Percentiles rank a stretch among this genome's conserved stretches.
Conservation (phyloP, 495 filamentous ascomycete species). For the Podospora anserina region DNA sequence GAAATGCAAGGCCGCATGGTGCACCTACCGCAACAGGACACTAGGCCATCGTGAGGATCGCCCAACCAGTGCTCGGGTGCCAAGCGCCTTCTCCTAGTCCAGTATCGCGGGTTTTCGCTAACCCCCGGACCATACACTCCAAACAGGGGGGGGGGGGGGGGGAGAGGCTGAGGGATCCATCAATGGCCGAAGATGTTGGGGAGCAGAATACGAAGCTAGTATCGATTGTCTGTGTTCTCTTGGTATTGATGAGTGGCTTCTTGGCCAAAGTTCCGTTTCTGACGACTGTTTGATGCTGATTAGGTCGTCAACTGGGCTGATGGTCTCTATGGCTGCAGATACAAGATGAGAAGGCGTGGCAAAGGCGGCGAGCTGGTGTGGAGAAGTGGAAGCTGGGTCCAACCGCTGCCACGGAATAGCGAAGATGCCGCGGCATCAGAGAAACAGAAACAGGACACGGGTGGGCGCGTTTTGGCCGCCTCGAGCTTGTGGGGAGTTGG, state of each 20-base stretch:
- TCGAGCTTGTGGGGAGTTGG: background rate
- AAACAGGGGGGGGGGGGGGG: constrained; percentile 7
- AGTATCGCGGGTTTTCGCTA: background rate
- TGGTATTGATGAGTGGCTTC: constrained; percentile 9
- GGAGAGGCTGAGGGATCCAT: background rate
- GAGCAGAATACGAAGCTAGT: background rate
- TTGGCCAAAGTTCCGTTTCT: background rate
- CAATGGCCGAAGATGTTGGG: background rate
- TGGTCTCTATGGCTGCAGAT: background rate
- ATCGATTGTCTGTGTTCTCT: background rate
- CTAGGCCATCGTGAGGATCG: constrained; percentile 11
- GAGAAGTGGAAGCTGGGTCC: background rate
- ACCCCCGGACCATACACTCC: background rate
- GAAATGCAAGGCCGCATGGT: constrained; percentile 17
- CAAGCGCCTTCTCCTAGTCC: constrained; percentile 9
- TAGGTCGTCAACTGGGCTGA: background rate
- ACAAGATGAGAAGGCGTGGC: constrained; percentile 2
- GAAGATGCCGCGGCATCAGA: background rate
- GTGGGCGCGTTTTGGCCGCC: background rate
- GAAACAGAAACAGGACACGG: background rate
- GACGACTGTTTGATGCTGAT: constrained; percentile 4
- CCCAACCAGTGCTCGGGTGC: constrained; percentile 17
- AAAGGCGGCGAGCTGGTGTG: background rate
- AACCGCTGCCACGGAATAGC: background rate
- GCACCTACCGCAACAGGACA: constrained; percentile 9